Evolutionary conservation across 1,139 yeast genomes (phyloP), one percentile per base, ranked within the genome.

Genomic region (Pneumocystis murina): DNA sequence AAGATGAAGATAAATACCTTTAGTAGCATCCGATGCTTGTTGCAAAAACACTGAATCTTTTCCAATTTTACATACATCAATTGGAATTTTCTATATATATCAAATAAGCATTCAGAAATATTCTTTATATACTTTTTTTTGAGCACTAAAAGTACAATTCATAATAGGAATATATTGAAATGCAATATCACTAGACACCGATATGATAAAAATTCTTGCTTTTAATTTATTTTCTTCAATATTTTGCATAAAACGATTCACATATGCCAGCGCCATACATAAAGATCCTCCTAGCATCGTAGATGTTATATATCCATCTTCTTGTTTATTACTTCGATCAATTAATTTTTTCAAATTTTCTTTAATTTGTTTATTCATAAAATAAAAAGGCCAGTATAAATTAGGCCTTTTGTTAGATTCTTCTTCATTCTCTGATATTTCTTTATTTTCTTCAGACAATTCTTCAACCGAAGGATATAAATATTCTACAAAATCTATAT

Each of bases 141-240:
- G 97, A 0, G 98, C 96, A 0, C 97, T 94, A 75, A 94, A 94
- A 59, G 92, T 91, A 68, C 94, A 82, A 74, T 94, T 94, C 98
- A 94, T 94, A 61, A 90, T 84, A 3, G 97, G 88, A 59, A 92
- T 88, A 73, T 94, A 94, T 66, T 88, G 88, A 63, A 89, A 78
- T 28, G 89, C 84, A 64, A 84, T 84, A 69, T 89, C 94, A 67
- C 85, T 90, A 67, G 86, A 84, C 24, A 87, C 85, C 64, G 88
- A 85, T 1, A 92, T 78, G 6, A 90, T 82, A 68, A 94, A 74
- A 12, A 92, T 79, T 62, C 97, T 76, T 0, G 96, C 82, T 68
- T 84, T 84, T 74, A 82, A 60, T 59, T 65, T 48, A 70, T 74
- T 39, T 68, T 70, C 5, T 67, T 65, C 5, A 67, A 64, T 20